Evolutionary conservation across 345 rosid genomes (phyloP).

Genomic region (thale cress (Arabidopsis thaliana)): TAIR10.1 NC_003076.8:18637501-18638000

Average conservation of each 20-base stretch:
- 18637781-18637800: background rate
- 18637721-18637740: background rate
- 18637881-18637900: conserved; percentile 46
- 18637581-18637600: background rate
- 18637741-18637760: background rate
- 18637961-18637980: conserved; percentile 58
- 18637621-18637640: background rate
- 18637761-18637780: background rate
- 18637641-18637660: too few species aligned
- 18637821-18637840: conserved; percentile 55
- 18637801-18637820: conserved; percentile 51
- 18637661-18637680: background rate
- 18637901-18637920: conserved; percentile 56
- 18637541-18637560: background rate
- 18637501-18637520: background rate
- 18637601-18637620: background rate
- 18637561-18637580: background rate
- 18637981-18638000: conserved; percentile 52
- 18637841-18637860: conserved; percentile 56
- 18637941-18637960: conserved; percentile 54
- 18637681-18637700: background rate
- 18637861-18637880: conserved; percentile 48
- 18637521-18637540: background rate
- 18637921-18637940: conserved; percentile 52
- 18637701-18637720: background rate